Conservation (phyloP, 139 green algal species). For the Chlorella ohadii region DNA sequence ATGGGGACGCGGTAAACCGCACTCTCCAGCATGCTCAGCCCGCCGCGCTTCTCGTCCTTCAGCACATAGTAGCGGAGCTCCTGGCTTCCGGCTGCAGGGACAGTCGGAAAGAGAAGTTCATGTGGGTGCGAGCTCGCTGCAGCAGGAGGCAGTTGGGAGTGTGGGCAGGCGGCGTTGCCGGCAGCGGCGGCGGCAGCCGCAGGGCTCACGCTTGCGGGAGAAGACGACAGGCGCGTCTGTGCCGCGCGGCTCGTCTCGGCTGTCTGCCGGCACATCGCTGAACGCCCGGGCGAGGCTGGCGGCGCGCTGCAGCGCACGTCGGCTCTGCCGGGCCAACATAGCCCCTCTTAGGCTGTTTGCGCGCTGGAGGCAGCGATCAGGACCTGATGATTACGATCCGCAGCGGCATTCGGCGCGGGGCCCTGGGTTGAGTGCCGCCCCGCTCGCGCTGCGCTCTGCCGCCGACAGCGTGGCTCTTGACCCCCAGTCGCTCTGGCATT, state of each 20-base stretch:
- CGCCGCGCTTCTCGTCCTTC: background rate
- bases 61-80: slow-evolving; percentile 39
- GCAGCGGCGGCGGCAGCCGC: background rate
- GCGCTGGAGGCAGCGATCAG: too few species aligned
- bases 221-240: background rate
- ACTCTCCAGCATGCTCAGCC: slow-evolving; percentile 24
- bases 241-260: background rate
- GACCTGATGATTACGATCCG: too few species aligned
- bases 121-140: background rate
- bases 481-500: too few species aligned
- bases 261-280: background rate
- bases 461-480: too few species aligned
- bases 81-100: background rate
- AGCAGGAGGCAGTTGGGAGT: background rate
- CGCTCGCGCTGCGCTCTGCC: too few species aligned
- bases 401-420: too few species aligned
- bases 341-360: too few species aligned
- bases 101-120: background rate
- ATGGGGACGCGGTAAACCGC: slow-evolving; percentile 2
- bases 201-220: background rate
- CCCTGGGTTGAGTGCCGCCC: too few species aligned
- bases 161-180: background rate
- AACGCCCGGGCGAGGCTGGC: background rate
- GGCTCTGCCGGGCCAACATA: too few species aligned
- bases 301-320: too few species aligned